phyloP scores from a whole-genome alignment of 495 filamentous ascomycete genomes.

The Penicillium coffeae region DNA sequence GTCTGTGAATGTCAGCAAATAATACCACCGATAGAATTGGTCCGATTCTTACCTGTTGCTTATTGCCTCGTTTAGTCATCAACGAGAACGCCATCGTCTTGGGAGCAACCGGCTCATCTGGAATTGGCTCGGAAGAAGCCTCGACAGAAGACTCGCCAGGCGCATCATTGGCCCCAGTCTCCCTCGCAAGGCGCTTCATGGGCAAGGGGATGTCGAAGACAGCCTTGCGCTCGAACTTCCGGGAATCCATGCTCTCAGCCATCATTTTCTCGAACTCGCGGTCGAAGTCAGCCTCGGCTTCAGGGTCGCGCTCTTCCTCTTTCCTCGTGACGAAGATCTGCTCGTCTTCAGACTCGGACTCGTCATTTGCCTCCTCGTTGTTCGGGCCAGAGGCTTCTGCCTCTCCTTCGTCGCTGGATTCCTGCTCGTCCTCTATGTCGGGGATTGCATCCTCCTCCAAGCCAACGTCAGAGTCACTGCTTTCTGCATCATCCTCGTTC shows the following conservation, averaged over 20 bases:
- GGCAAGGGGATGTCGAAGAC: constrained; percentile 92
- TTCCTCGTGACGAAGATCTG: constrained; percentile 85
- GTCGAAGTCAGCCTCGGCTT: constrained; percentile 95
- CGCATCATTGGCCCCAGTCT: constrained; percentile 45
- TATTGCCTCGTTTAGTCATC: constrained; percentile 93
- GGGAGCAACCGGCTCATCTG: constrained; percentile 39
- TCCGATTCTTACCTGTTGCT: constrained; percentile 67
- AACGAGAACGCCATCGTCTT: constrained; percentile 91
- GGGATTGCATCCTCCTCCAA: constrained; percentile 54
- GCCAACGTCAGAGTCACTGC: constrained; percentile 58
- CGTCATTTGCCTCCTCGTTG: constrained; percentile 32
- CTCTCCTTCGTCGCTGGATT: constrained; percentile 58
- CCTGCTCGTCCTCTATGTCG: constrained; percentile 55
- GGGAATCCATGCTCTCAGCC: constrained; percentile 89
- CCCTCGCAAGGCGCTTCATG: constrained; percentile 70
- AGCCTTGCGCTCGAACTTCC: constrained; percentile 90
- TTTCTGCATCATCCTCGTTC: constrained; percentile 51
- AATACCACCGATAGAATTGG: neutral
- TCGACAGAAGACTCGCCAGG: too few species aligned
- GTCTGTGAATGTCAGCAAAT: constrained; percentile 53
- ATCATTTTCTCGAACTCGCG: constrained; percentile 98
- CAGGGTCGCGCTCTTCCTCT: constrained; percentile 87
- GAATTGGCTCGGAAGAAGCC: constrained; percentile 31
- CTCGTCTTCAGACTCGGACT: constrained; percentile 66
- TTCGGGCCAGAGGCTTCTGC: constrained; percentile 52